Evolutionary conservation across 176 grass and related monocot species (phyloP).

Genomic region (maize (Zea mays)): DNA sequence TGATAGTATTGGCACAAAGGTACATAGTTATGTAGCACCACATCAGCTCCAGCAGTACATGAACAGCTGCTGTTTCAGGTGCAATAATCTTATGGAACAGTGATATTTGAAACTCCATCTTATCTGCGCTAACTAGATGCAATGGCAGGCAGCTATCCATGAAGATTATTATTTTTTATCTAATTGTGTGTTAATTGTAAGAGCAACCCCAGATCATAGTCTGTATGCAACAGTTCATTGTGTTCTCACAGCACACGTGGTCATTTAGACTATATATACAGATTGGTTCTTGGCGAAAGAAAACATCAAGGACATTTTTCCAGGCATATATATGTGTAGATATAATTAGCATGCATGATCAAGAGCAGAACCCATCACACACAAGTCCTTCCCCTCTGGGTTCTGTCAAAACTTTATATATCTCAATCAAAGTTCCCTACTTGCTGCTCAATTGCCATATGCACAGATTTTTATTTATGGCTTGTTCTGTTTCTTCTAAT

Average conservation of each 20-base stretch:
- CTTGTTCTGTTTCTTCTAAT: not conserved
- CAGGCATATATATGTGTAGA: not conserved
- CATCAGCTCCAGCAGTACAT: not conserved
- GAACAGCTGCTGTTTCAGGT: not conserved
- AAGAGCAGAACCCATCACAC: not conserved
- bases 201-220: not conserved
- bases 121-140: not conserved
- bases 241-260: not conserved
- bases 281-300: not conserved
- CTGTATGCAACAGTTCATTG: not conserved
- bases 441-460: not conserved
- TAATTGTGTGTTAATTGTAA: not conserved
- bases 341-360: not conserved
- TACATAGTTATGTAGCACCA: conserved; percentile 18
- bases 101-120: not conserved
- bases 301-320: not conserved
- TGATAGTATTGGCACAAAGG: not conserved
- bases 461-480: not conserved
- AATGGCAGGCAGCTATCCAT: not conserved
- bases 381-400: not conserved
- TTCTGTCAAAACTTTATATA: not conserved
- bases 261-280: not conserved
- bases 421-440: not conserved
- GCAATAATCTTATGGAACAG: not conserved
- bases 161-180: not conserved